Evolutionary conservation across 2,329 filamentous ascomycete species (phyloP).

Genomic region (Ceratocystis cubensis): DNA sequence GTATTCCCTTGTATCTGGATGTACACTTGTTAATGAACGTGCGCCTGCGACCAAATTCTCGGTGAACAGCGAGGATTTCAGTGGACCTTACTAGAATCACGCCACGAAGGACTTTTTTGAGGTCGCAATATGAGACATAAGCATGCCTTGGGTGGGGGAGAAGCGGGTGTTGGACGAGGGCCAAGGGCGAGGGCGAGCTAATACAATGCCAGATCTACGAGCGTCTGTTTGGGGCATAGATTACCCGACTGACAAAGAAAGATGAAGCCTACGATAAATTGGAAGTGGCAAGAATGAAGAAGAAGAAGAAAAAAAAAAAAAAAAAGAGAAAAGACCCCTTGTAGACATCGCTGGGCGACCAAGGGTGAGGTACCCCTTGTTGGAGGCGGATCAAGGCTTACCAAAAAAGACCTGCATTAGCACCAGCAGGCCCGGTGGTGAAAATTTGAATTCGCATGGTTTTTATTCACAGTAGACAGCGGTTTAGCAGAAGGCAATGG

Average conservation of each 20-base stretch:
- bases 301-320: neutral
- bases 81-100: constrained; percentile 8
- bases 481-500: neutral
- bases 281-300: neutral
- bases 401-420: neutral
- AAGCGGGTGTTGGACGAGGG: neutral
- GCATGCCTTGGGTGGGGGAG: neutral
- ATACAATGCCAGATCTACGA: neutral
- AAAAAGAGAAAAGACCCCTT: neutral
- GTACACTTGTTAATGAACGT: neutral
- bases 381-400: neutral
- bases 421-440: neutral
- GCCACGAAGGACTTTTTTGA: neutral
- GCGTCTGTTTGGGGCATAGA: neutral
- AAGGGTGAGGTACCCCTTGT: neutral
- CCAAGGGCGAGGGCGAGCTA: neutral
- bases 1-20: neutral
- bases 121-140: neutral
- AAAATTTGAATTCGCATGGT: neutral
- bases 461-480: neutral
- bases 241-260: neutral
- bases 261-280: neutral
- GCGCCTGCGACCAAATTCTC: constrained; percentile 5
- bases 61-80: constrained; percentile 2
- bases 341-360: neutral